These are phyloP conservation scores for Phaeosphaeriaceae sp. DNA, from an alignment of 2,329 filamentous ascomycete genomes.

Conservation along the genomic window DNA sequence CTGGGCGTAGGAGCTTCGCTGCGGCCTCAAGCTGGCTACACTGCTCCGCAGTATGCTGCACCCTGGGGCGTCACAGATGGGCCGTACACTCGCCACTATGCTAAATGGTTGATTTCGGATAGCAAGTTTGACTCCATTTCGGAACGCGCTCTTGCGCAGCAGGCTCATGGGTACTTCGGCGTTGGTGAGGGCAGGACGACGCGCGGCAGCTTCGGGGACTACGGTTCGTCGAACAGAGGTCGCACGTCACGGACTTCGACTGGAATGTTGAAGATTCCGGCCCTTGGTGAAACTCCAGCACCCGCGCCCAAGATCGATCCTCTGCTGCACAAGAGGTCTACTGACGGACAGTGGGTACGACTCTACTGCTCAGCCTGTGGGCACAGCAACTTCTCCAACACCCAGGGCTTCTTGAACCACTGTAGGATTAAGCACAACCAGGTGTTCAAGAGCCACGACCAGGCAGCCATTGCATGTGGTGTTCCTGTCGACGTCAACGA, in stretches of 20 bases:
- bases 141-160: conserved; percentile 43
- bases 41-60: conserved; percentile 77
- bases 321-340: conserved; percentile 81
- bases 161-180: conserved; percentile 47
- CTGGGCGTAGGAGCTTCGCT: conserved; percentile 77
- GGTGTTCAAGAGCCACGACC: conserved; percentile 95
- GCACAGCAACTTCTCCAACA: conserved; percentile 91
- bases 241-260: conserved; percentile 65
- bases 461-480: conserved; percentile 87
- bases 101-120: conserved; percentile 93
- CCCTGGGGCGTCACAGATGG: conserved; percentile 92
- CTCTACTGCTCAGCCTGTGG: conserved; percentile 87
- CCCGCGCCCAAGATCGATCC: conserved; percentile 73
- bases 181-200: conserved; percentile 75
- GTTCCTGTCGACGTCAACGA: conserved; percentile 78
- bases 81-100: conserved; percentile 92
- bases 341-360: conserved; percentile 85
- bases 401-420: conserved; percentile 99
- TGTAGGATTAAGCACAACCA: conserved; percentile 94
- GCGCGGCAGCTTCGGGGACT: conserved; percentile 74
- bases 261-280: conserved; percentile 55
- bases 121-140: conserved; percentile 74
- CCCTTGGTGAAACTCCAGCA: conserved; percentile 52
- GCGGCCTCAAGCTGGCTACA: conserved; percentile 65
- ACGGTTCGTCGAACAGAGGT: conserved; percentile 56